Evolutionary conservation across 1,139 yeast species (phyloP).

Genomic region (Zygosaccharomyces sapae): DNA sequence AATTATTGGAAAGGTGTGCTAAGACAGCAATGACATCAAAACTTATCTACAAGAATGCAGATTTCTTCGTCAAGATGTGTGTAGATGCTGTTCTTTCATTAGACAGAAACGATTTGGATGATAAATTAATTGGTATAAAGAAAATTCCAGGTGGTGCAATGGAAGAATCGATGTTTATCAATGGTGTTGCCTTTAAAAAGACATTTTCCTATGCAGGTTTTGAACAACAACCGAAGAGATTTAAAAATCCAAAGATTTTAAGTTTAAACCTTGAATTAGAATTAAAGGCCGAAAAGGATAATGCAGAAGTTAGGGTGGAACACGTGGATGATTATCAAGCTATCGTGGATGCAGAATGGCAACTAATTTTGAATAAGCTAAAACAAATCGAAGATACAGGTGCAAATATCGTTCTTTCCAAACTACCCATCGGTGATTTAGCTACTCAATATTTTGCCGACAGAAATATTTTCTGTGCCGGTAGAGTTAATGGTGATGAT

Average conservation of each 20-base stretch:
- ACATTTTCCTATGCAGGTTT: conserved; percentile 97
- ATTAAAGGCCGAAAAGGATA: conserved; percentile 96
- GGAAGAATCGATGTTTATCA: conserved; percentile 83
- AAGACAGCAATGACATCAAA: conserved; percentile 97
- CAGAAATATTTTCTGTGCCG: conserved; percentile 94
- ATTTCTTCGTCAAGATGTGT: conserved; percentile 90
- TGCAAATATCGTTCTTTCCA: conserved; percentile 88
- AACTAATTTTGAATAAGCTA: conserved; percentile 80
- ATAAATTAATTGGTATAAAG: conserved; percentile 86
- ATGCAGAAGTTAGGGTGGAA: conserved; percentile 97
- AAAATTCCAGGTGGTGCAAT: conserved; percentile 97
- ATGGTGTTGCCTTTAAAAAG: conserved; percentile 96
- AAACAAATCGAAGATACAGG: conserved; percentile 80
- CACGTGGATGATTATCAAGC: conserved; percentile 92
- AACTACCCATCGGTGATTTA: conserved; percentile 94
- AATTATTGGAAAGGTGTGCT: conserved; percentile 86
- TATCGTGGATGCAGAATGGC: conserved; percentile 98
- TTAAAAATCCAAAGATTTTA: conserved; percentile 74
- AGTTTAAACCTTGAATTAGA: conserved; percentile 90
- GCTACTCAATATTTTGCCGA: conserved; percentile 99
- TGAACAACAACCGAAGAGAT: conserved; percentile 94
- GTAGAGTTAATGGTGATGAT: conserved; percentile 84
- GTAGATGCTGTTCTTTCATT: conserved; percentile 90
- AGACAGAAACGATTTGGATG: conserved; percentile 82
- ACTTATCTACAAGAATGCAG: conserved; percentile 78